Evolutionary conservation across 305 asterid species (phyloP).

Genomic region (Fraxinus baroniana): DNA sequence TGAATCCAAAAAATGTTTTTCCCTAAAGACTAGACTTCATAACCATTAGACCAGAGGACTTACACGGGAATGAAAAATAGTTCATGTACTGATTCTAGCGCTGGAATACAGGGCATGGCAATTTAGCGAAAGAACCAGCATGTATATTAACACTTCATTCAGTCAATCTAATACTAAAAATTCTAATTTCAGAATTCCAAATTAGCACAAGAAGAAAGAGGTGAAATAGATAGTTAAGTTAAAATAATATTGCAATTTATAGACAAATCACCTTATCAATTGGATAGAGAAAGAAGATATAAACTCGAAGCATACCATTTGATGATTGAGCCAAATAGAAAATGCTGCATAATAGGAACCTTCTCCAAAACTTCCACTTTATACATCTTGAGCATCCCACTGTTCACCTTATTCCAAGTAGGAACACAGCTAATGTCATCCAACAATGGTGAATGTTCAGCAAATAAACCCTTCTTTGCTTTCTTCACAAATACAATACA

Average conservation of each 20-base stretch:
- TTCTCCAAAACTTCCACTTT: slow-evolving; percentile 80
- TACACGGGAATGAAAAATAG: background rate
- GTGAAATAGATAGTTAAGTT: background rate
- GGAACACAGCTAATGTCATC: slow-evolving; percentile 93
- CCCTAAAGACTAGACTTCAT: background rate
- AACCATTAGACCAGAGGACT: background rate
- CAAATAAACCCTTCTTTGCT: slow-evolving; percentile 85
- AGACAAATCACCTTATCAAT: background rate
- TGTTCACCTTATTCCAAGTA: slow-evolving; percentile 79
- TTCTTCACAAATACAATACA: slow-evolving; percentile 72
- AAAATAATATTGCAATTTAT: slow-evolving; percentile 11
- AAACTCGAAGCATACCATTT: slow-evolving; percentile 54
- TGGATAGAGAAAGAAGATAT: slow-evolving; percentile 14
- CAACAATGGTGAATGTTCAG: slow-evolving; percentile 94
- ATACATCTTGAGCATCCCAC: slow-evolving; percentile 91
- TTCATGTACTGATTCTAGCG: background rate
- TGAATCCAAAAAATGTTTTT: background rate
- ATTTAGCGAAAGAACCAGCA: background rate
- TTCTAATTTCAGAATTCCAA: background rate
- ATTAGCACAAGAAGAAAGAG: background rate
- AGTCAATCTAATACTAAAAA: background rate
- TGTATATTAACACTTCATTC: background rate
- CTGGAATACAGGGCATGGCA: background rate
- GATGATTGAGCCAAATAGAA: slow-evolving; percentile 83
- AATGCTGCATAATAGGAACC: slow-evolving; percentile 95